phyloP scores from a whole-genome alignment of 345 rosid species.

The Gossypium thurberi region DNA sequence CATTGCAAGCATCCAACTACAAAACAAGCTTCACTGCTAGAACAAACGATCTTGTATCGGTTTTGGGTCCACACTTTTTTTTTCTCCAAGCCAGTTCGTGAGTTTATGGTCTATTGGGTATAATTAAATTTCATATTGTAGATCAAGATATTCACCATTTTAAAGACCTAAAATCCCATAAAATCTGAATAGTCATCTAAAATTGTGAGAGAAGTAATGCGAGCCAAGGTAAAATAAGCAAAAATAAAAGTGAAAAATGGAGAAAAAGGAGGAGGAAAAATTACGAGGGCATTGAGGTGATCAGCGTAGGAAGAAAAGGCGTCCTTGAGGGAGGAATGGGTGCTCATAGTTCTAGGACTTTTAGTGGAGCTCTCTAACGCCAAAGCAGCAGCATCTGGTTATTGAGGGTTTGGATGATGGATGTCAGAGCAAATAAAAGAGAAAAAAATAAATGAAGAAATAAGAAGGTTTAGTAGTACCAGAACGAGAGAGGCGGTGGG shows the following conservation, averaged over 20 bases:
- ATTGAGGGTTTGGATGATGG: neutral
- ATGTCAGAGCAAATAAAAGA: neutral
- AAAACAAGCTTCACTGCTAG: neutral
- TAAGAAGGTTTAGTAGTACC: constrained; percentile 15
- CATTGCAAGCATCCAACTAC: neutral
- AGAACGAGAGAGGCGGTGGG: constrained; percentile 36
- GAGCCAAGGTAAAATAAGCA: neutral
- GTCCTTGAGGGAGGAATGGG: constrained; percentile 46
- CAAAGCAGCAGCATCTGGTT: constrained; percentile 31
- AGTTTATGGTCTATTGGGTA: neutral
- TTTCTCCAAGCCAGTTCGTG: neutral
- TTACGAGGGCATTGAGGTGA: constrained; percentile 60
- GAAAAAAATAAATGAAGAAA: neutral
- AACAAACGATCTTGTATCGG: neutral
- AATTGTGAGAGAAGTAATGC: neutral
- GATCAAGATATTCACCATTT: neutral
- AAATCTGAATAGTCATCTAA: neutral
- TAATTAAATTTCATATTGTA: neutral
- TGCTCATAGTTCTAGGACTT: constrained; percentile 40
- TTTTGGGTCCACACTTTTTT: neutral
- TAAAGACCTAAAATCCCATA: neutral
- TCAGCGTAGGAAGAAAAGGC: constrained; percentile 51
- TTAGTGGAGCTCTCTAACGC: constrained; percentile 28
- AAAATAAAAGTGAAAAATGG: neutral
- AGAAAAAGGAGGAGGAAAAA: neutral